Percentiles rank a stretch among this genome's conserved stretches.
These are phyloP conservation scores for Pseudoscleropodium purum DNA, from an alignment of 225 moss, liverwort and hornwort genomes.

Conservation along the genomic window DNA sequence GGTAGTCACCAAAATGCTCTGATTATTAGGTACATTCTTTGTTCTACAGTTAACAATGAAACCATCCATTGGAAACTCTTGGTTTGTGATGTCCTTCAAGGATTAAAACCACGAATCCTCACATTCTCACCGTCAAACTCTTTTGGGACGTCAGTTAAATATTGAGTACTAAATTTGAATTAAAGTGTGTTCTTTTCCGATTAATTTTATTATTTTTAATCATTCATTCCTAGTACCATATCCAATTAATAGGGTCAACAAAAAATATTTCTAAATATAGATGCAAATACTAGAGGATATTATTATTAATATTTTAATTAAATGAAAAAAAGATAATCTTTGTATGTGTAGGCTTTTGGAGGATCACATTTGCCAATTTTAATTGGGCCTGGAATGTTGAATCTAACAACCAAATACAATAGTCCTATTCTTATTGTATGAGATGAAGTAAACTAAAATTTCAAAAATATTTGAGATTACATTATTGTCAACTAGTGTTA, in stretches of 20 bases:
- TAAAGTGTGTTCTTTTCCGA: background rate
- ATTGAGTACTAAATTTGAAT: background rate
- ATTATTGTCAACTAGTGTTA: too few relatives aligned
- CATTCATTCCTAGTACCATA: background rate
- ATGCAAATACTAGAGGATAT: background rate
- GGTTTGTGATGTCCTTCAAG: rapidly evolving
- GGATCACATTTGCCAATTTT: background rate
- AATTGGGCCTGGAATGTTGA: background rate
- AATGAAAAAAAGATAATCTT: background rate
- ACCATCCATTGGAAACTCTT: rapidly evolving
- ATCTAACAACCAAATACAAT: rapidly evolving
- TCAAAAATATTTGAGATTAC: background rate
- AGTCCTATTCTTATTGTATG: background rate
- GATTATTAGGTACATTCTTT: background rate
- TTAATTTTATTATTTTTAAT: background rate
- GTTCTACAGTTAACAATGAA: background rate
- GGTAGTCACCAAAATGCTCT: background rate
- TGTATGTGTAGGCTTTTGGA: too few relatives aligned
- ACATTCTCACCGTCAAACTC: background rate
- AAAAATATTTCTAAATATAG: background rate
- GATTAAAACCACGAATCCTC: background rate
- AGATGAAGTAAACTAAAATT: background rate
- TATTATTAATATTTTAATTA: background rate
- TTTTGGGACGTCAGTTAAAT: too few relatives aligned
- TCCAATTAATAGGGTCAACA: rapidly evolving